Percentiles rank a stretch among this genome's conserved stretches.
These are phyloP conservation scores for Termitomyces eurrhizus DNA, from an alignment of 768 basidiomycete species.

Conservation along the genomic window DNA sequence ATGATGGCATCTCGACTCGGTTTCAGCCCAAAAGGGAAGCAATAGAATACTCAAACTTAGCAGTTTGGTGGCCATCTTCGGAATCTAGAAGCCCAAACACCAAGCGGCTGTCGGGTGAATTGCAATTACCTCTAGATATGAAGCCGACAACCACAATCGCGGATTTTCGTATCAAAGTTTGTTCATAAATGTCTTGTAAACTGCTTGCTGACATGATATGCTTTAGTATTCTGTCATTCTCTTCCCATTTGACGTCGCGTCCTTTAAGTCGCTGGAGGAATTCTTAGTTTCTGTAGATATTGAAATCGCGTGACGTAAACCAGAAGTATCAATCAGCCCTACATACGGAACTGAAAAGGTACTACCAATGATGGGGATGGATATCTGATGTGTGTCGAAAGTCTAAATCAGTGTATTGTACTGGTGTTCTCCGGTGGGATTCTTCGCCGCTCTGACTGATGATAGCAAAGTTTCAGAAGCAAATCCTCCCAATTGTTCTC, in stretches of 20 bases:
- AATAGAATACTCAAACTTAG: conserved; percentile 24
- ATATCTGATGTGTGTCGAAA: neutral
- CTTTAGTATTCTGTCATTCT: conserved; percentile 34
- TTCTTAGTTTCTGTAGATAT: conserved; percentile 27
- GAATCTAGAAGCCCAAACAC: conserved; percentile 10
- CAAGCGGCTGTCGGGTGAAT: conserved; percentile 30
- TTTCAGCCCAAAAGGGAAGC: conserved; percentile 21
- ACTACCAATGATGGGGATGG: neutral
- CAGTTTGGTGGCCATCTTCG: conserved; percentile 30
- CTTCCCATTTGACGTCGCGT: conserved; percentile 31
- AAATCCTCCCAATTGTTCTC: conserved; percentile 5
- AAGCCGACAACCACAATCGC: conserved; percentile 35
- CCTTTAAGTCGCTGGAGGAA: conserved; percentile 22
- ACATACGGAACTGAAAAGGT: neutral
- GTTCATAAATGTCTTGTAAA: conserved; percentile 1
- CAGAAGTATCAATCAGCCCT: neutral
- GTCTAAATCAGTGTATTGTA: neutral
- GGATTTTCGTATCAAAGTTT: conserved; percentile 35
- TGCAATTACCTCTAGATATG: conserved; percentile 30
- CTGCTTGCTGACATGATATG: neutral
- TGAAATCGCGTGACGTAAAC: conserved; percentile 29
- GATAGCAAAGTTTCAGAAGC: neutral
- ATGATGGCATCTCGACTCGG: conserved; percentile 6
- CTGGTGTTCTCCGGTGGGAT: neutral
- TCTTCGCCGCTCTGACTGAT: neutral